Percentiles rank a stretch among this genome's conserved stretches.
These are phyloP conservation scores for Debaryomyces castellii DNA, from an alignment of 805 yeast species.

Conservation along the genomic window DNA sequence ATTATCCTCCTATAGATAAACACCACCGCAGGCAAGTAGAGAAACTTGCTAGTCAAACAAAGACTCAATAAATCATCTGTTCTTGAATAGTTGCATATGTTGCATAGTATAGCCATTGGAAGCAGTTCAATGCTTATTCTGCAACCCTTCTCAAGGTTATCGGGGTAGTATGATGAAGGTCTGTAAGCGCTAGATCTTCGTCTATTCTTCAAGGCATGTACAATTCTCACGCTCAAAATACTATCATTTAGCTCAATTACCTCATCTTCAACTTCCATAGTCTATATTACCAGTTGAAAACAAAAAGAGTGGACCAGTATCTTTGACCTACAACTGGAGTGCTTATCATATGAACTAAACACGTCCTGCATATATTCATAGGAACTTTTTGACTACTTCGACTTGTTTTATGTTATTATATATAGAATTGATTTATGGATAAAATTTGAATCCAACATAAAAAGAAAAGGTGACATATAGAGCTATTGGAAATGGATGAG, in stretches of 20 bases:
- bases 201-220: neutral
- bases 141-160: constrained; percentile 2
- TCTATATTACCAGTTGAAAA: too few relatives aligned
- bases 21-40: constrained; percentile 26
- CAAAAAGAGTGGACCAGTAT: too few relatives aligned
- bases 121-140: constrained; percentile 15
- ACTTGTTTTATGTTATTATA: neutral
- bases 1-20: constrained; percentile 21
- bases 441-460: neutral
- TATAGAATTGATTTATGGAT: neutral
- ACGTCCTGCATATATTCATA: neutral
- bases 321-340: neutral
- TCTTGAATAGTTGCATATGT: constrained; percentile 18
- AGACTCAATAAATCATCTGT: constrained; percentile 21
- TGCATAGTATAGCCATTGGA: constrained; percentile 16
- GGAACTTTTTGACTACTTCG: neutral
- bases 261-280: neutral
- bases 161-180: constrained; percentile 9
- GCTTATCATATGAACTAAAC: neutral
- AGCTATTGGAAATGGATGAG: neutral
- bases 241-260: neutral
- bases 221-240: neutral
- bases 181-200: constrained; percentile 13
- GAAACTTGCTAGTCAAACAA: constrained; percentile 17
- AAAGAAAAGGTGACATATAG: neutral